phyloP scores from a whole-genome alignment of 805 yeast genomes.

The Starmerella apis region DNA sequence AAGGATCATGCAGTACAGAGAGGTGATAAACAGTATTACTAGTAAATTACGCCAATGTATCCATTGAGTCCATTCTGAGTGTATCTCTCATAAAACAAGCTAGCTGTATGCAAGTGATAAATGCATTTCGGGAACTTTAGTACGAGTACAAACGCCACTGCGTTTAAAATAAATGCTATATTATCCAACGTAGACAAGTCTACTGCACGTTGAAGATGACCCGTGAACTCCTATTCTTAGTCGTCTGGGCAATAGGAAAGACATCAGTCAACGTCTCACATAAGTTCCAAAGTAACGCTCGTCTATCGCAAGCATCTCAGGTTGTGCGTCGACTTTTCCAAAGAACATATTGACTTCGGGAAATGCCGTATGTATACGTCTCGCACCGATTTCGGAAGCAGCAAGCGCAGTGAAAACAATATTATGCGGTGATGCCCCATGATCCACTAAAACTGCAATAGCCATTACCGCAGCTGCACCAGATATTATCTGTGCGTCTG shows the following conservation, averaged over 20 bases:
- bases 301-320: constrained; percentile 61
- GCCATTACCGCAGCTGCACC: constrained; percentile 97
- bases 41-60: too few relatives aligned
- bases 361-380: constrained; percentile 65
- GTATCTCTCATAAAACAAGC: too few relatives aligned
- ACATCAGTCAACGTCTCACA: too few relatives aligned
- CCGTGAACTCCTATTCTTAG: too few relatives aligned
- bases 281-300: constrained; percentile 64
- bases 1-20: too few relatives aligned
- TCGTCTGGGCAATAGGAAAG: too few relatives aligned
- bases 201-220: too few relatives aligned
- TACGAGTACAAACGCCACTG: too few relatives aligned
- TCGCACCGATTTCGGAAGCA: constrained; percentile 68
- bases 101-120: not conserved
- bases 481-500: constrained; percentile 80
- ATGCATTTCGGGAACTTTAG: not conserved
- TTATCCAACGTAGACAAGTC: too few relatives aligned
- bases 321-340: constrained; percentile 49
- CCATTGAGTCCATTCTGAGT: too few relatives aligned
- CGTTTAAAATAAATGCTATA: too few relatives aligned
- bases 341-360: constrained; percentile 57
- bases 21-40: too few relatives aligned
- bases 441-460: constrained; percentile 73
- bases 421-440: constrained; percentile 51
- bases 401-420: constrained; percentile 61